A percentile compares a stretch with the other conserved stretches of the same genome.
Conservation (phyloP, 2,329 filamentous ascomycete species). For the Aspergillus ochraceus region DNA sequence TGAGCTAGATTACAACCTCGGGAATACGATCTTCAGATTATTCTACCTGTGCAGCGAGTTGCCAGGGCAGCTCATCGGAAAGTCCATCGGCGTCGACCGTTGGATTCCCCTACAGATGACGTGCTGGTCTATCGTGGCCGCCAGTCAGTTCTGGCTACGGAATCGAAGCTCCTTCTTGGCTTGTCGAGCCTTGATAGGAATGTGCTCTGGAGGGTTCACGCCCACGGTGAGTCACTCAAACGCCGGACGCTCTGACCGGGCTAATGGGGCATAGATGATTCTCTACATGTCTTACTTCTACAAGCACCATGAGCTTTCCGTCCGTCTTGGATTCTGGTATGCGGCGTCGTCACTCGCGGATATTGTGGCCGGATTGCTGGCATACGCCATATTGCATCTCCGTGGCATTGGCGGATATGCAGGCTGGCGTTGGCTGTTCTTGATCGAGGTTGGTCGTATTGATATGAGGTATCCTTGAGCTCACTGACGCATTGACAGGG, state of each 20-base stretch:
- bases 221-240: constrained; percentile 24
- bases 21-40: constrained; percentile 57
- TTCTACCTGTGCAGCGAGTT: constrained; percentile 55
- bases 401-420: constrained; percentile 30
- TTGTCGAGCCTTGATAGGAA: constrained; percentile 45
- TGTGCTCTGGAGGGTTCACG: constrained; percentile 50
- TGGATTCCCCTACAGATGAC: constrained; percentile 59
- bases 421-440: constrained; percentile 39
- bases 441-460: constrained; percentile 39
- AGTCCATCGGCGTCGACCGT: constrained; percentile 55
- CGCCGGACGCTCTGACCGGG: not conserved
- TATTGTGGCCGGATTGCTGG: constrained; percentile 46
- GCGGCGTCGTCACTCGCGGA: constrained; percentile 39
- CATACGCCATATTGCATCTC: constrained; percentile 40
- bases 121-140: constrained; percentile 35
- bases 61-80: constrained; percentile 57
- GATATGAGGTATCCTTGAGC: constrained; percentile 30
- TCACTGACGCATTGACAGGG: constrained; percentile 14
- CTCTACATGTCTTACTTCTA: constrained; percentile 70
- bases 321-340: constrained; percentile 33
- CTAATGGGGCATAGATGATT: constrained; percentile 21
- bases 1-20: constrained; percentile 35
- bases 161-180: constrained; percentile 44
- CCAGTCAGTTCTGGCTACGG: constrained; percentile 47
- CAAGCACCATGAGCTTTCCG: constrained; percentile 64